phyloP scores from a whole-genome alignment of 192 early-diverging fungal genomes.

The Coemansia erecta region DNA sequence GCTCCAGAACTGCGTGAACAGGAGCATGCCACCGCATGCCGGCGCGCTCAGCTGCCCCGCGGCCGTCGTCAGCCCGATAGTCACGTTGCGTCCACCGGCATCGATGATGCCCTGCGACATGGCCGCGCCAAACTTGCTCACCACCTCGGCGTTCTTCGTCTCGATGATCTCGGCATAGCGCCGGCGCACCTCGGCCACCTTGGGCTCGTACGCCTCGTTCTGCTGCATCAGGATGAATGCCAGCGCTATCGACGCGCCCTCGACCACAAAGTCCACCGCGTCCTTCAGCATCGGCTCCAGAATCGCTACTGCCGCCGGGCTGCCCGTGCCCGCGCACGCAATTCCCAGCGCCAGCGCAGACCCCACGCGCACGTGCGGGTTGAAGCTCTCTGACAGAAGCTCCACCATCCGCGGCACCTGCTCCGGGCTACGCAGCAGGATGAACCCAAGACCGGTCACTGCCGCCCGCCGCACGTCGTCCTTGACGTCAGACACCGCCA shows the following conservation, averaged over 20 bases:
- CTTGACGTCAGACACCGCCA: slow-evolving; percentile 97
- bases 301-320: slow-evolving; percentile 84
- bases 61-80: slow-evolving; percentile 83
- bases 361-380: slow-evolving; percentile 98
- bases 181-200: slow-evolving; percentile 83
- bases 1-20: slow-evolving; percentile 99
- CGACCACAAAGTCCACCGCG: slow-evolving; percentile 94
- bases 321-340: slow-evolving; percentile 94
- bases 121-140: slow-evolving; percentile 94
- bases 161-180: slow-evolving; percentile 83
- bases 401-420: slow-evolving; percentile 99
- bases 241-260: slow-evolving; percentile 92
- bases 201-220: slow-evolving; percentile 79
- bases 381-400: slow-evolving; percentile 95
- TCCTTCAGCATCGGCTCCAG: slow-evolving; percentile 98
- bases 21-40: slow-evolving; percentile 97
- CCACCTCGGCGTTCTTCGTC: slow-evolving; percentile 89
- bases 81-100: slow-evolving; percentile 97
- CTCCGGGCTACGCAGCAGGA: slow-evolving; percentile 86
- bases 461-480: slow-evolving; percentile 99
- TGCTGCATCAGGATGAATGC: slow-evolving; percentile 97
- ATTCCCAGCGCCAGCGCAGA: slow-evolving; percentile 95
- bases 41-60: slow-evolving; percentile 88
- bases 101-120: slow-evolving; percentile 97
- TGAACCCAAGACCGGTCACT: slow-evolving; percentile 93